These are phyloP conservation scores for Boletus edulis DNA, from an alignment of 768 basidiomycete species.

Conservation along the genomic window DNA sequence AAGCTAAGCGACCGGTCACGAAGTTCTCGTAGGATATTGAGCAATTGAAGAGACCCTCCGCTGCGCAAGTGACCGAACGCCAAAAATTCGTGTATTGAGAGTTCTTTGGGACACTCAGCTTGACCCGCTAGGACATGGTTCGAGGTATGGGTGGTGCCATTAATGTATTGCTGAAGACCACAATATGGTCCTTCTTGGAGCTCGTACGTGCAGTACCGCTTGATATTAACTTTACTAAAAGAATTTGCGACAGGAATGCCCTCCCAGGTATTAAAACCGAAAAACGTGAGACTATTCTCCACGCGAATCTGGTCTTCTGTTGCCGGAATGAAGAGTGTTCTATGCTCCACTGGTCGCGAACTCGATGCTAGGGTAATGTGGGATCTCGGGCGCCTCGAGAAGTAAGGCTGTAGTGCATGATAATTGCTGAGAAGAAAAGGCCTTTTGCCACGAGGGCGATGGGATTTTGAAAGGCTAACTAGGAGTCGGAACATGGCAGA, in stretches of 20 bases:
- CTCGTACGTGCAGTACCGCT: not conserved
- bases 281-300: too few relatives aligned
- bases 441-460: not conserved
- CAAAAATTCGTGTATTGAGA: conserved; percentile 34
- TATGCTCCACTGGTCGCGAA: not conserved
- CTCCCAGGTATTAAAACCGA: too few relatives aligned
- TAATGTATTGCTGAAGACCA: too few relatives aligned
- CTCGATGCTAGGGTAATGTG: not conserved
- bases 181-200: conserved; percentile 22
- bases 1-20: too few relatives aligned
- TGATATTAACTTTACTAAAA: not conserved
- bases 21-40: conserved; percentile 40
- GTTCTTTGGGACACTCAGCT: conserved; percentile 34
- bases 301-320: too few relatives aligned
- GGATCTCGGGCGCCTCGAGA: not conserved
- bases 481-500: conserved; percentile 25
- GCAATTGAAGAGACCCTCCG: conserved; percentile 46
- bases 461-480: conserved; percentile 33
- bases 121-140: conserved; percentile 35
- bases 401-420: not conserved
- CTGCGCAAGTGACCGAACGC: conserved; percentile 36
- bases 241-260: not conserved
- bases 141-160: not conserved
- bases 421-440: conserved; percentile 5
- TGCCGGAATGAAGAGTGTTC: too few relatives aligned